Evolutionary conservation across 805 yeast genomes (phyloP).

Genomic region (Myxozyma geophila): DNA sequence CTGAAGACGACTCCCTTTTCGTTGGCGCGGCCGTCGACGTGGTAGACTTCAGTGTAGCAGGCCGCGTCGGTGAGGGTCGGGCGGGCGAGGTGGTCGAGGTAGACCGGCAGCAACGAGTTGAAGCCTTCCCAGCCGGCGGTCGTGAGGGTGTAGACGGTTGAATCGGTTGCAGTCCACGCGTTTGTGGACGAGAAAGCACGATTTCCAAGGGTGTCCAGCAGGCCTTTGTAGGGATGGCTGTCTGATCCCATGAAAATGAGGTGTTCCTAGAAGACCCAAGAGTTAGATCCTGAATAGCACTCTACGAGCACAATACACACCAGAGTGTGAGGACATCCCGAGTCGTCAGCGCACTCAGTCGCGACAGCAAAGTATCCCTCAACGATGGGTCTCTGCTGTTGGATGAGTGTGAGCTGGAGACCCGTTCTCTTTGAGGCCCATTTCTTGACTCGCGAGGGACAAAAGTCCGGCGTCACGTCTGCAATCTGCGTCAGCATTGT

Average conservation of each 20-base stretch:
- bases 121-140: conserved; percentile 98
- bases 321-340: conserved; percentile 93
- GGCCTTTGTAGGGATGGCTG: conserved; percentile 87
- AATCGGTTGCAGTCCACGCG: conserved; percentile 97
- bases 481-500: conserved; percentile 2
- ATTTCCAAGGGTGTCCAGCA: conserved; percentile 84
- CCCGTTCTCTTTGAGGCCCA: conserved; percentile 85
- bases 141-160: conserved; percentile 87
- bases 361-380: conserved; percentile 96
- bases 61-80: conserved; percentile 91
- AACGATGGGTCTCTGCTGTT: conserved; percentile 81
- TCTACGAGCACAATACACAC: conserved; percentile 8
- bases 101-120: conserved; percentile 78
- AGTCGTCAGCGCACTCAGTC: conserved; percentile 83
- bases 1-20: conserved; percentile 97
- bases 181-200: conserved; percentile 80
- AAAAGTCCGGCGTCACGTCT: conserved; percentile 22
- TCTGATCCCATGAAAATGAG: conserved; percentile 92
- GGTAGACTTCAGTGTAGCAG: conserved; percentile 92
- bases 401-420: conserved; percentile 73
- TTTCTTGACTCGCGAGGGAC: conserved; percentile 46
- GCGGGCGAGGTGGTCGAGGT: conserved; percentile 80
- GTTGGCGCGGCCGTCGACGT: conserved; percentile 84
- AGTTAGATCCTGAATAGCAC: not conserved
- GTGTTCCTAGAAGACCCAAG: conserved; percentile 61